phyloP scores from a whole-genome alignment of 1,284 basidiomycete genomes.

The Hemileia vastatrix region DNA sequence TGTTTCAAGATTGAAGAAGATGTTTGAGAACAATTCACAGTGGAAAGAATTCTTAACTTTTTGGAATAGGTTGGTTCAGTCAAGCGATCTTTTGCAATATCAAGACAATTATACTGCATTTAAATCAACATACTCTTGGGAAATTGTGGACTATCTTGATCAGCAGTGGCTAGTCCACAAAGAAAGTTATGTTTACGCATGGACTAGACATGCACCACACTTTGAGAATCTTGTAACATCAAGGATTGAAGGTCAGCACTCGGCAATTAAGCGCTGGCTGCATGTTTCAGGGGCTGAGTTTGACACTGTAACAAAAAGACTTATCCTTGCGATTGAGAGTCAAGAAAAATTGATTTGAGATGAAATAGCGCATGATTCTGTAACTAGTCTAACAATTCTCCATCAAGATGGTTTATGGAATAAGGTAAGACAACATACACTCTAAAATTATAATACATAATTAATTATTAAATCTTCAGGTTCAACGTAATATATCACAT shows the following conservation, averaged over 20 bases:
- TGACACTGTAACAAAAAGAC: too few relatives aligned
- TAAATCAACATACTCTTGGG: neutral
- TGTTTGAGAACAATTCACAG: neutral
- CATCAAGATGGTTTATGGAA: too few relatives aligned
- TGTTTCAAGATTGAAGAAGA: neutral
- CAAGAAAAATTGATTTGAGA: too few relatives aligned
- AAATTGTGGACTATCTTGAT: neutral
- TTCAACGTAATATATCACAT: too few relatives aligned
- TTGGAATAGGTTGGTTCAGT: neutral
- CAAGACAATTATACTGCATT: neutral
- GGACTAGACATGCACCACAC: neutral
- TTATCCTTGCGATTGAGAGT: too few relatives aligned
- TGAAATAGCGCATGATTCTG: too few relatives aligned
- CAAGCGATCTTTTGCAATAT: neutral
- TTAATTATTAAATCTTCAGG: too few relatives aligned
- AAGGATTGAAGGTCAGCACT: neutral
- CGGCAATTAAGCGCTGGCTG: neutral
- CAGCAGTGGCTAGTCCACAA: neutral
- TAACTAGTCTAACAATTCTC: too few relatives aligned
- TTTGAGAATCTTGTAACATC: neutral
- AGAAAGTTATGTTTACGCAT: neutral
- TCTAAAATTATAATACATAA: too few relatives aligned
- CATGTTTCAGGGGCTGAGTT: too few relatives aligned
- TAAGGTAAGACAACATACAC: too few relatives aligned
- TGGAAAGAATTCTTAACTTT: neutral